Conservation (phyloP, 306 rosid genomes). For the Fagus crenata region DNA sequence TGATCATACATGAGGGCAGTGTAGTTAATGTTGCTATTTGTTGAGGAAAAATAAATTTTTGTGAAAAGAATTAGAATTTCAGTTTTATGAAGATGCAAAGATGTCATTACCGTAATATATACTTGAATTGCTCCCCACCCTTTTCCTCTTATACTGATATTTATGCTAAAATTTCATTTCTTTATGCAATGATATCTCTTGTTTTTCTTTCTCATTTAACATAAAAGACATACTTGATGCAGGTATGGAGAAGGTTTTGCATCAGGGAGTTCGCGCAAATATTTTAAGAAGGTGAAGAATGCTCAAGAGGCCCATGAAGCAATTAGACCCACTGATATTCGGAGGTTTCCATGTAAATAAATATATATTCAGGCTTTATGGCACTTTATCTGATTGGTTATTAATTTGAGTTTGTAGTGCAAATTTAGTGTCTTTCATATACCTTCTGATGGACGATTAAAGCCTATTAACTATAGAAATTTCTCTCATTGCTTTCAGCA, state of each 20-base stretch:
- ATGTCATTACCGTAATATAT: neutral
- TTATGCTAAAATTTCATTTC: neutral
- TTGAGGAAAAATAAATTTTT: neutral
- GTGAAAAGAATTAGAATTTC: neutral
- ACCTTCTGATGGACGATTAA: conserved; percentile 29
- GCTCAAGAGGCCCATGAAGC: conserved; percentile 99
- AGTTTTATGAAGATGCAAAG: neutral
- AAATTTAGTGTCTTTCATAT: conserved; percentile 11
- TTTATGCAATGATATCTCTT: neutral
- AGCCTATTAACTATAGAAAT: conserved; percentile 25
- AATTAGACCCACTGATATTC: conserved; percentile 89
- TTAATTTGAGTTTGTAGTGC: conserved; percentile 20
- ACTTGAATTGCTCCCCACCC: neutral
- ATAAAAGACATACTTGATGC: conserved; percentile 36
- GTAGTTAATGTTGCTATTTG: neutral
- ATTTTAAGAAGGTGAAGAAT: conserved; percentile 92
- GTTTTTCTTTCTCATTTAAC: conserved; percentile 14
- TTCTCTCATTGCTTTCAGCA: conserved; percentile 53
- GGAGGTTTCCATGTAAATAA: conserved; percentile 72
- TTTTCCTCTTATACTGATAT: neutral
- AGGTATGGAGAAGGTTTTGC: conserved; percentile 83
- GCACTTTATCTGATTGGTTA: conserved; percentile 9
- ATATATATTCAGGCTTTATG: conserved; percentile 14
- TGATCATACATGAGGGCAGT: neutral
- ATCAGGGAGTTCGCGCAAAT: conserved; percentile 58